These are phyloP conservation scores for Dalbergia cochinchinensis DNA, from an alignment of 306 rosid genomes.

Conservation along the genomic window DNA sequence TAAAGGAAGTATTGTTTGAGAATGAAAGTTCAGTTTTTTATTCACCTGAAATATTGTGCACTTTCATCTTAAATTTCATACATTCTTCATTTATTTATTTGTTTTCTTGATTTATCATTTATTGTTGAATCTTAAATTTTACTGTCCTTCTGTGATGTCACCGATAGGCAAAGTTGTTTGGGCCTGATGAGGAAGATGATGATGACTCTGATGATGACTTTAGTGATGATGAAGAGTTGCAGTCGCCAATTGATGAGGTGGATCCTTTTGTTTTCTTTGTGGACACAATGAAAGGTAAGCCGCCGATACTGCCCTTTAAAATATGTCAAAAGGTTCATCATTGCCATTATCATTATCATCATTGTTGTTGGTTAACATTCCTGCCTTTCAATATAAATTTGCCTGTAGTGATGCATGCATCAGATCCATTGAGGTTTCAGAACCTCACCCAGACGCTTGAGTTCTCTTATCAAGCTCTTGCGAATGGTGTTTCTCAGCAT, in stretches of 20 bases:
- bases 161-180: slow-evolving; percentile 81
- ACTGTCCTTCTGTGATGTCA: no score
- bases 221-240: slow-evolving; percentile 96
- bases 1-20: no score
- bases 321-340: slow-evolving; percentile 1
- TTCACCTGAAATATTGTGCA: no score
- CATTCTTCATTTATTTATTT: background rate
- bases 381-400: background rate
- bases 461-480: slow-evolving; percentile 89
- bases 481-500: slow-evolving; percentile 88
- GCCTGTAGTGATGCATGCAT: slow-evolving; percentile 68
- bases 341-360: background rate
- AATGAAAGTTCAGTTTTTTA: no score
- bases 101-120: background rate
- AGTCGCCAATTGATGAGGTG: slow-evolving; percentile 96
- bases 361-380: slow-evolving; percentile 27
- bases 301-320: no score
- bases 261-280: slow-evolving; percentile 95
- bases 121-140: no score
- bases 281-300: slow-evolving; percentile 81
- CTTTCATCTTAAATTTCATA: no score
- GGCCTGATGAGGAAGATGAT: slow-evolving; percentile 66
- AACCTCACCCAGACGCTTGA: slow-evolving; percentile 84
- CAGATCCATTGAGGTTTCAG: slow-evolving; percentile 83
- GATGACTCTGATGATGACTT: slow-evolving; percentile 89